These are phyloP conservation scores for Digitaria exilis DNA, from an alignment of 202 grass and related monocot genomes.

Conservation along the genomic window DNA sequence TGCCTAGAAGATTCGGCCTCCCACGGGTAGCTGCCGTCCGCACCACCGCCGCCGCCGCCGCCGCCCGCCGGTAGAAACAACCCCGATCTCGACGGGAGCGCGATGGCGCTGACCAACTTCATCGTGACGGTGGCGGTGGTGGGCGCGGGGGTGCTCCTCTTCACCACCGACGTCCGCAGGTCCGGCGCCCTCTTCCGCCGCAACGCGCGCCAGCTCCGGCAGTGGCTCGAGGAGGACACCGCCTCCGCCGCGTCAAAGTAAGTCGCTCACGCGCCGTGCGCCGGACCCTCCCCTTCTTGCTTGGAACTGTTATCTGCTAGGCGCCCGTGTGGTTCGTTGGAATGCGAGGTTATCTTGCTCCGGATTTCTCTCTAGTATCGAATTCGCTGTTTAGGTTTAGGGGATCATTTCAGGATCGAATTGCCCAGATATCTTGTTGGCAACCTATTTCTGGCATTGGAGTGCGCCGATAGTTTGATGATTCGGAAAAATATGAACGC, in stretches of 20 bases:
- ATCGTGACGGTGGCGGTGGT: constrained; percentile 77
- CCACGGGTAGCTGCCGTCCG: background rate
- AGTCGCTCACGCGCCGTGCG: background rate
- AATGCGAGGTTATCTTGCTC: background rate
- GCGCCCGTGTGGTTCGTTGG: background rate
- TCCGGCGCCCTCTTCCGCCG: constrained; percentile 78
- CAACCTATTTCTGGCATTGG: background rate
- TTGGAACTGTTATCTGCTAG: background rate
- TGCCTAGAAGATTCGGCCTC: constrained; percentile 1
- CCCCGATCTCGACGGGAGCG: constrained; percentile 9
- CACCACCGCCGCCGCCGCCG: constrained; percentile 25
- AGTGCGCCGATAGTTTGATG: background rate
- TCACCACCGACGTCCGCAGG: constrained; percentile 84
- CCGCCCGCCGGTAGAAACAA: constrained; percentile 20
- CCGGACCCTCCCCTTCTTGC: background rate
- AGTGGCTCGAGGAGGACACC: constrained; percentile 90
- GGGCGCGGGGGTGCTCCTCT: constrained; percentile 68
- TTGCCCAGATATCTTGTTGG: background rate
- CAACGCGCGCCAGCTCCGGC: constrained; percentile 82
- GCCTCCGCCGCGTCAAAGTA: constrained; percentile 67
- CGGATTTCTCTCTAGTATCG: background rate
- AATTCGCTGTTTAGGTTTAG: background rate
- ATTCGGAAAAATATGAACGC: background rate
- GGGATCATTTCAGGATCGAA: background rate
- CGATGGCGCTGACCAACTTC: constrained; percentile 93